Conservation (phyloP, 2,329 filamentous ascomycete species). For the Penicillium decumbens region DNA sequence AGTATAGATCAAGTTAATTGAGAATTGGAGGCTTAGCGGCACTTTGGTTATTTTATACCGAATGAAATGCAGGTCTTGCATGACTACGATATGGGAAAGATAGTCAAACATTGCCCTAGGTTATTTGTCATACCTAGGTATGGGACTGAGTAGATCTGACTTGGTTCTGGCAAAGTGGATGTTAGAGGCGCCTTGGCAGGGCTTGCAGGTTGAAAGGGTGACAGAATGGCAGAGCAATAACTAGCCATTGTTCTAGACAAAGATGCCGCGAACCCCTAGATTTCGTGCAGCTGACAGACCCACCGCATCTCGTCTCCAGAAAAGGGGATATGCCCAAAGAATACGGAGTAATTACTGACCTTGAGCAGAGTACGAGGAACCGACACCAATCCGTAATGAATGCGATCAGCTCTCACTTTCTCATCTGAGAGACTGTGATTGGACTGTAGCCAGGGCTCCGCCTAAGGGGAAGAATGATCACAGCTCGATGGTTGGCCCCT, state of each 20-base stretch:
- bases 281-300: slow-evolving; percentile 19
- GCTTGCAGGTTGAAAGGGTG: not conserved
- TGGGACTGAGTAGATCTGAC: not conserved
- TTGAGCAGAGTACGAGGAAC: not conserved
- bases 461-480: slow-evolving; percentile 9
- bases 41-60: not conserved
- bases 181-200: not conserved
- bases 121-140: not conserved
- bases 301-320: slow-evolving; percentile 11
- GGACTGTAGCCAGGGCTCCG: slow-evolving; percentile 9
- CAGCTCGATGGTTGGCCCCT: slow-evolving; percentile 17
- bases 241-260: not conserved
- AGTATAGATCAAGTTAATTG: not conserved
- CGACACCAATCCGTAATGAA: too few relatives aligned
- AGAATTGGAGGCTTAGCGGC: not conserved
- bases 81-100: not conserved
- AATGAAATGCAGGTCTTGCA: not conserved
- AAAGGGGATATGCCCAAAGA: slow-evolving; percentile 13
- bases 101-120: not conserved
- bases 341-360: not conserved
- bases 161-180: not conserved
- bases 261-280: slow-evolving; percentile 4
- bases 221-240: not conserved
- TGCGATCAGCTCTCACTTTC: slow-evolving; percentile 16
- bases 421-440: slow-evolving; percentile 11